Percentiles rank a stretch among this genome's conserved stretches.
phyloP scores from a whole-genome alignment of 192 early-diverging fungal species.

The Rhizophagus prolifer region DNA sequence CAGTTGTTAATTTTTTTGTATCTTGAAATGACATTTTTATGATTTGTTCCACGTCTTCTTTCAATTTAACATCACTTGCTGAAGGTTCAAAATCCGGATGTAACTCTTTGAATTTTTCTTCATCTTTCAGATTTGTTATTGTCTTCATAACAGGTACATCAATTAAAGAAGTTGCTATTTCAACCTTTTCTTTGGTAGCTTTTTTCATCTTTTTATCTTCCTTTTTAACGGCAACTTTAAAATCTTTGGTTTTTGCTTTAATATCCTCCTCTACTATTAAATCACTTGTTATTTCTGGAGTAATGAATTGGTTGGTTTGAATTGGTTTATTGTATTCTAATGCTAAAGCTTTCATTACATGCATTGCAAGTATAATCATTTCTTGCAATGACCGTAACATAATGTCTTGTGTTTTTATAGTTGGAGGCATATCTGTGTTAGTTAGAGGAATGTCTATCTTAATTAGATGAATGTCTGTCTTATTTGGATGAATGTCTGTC shows the following conservation, averaged over 20 bases:
- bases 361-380: background rate
- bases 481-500: too few species aligned
- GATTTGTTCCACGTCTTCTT: conserved; percentile 5
- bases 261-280: too few species aligned
- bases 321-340: background rate
- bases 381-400: background rate
- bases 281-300: too few species aligned
- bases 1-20: background rate
- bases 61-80: background rate
- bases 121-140: background rate
- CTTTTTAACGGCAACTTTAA: background rate
- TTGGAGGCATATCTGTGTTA: background rate
- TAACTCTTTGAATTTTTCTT: conserved; percentile 1
- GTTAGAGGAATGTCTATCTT: background rate
- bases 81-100: conserved; percentile 18
- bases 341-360: background rate
- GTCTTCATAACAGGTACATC: background rate
- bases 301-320: background rate
- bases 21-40: conserved; percentile 11
- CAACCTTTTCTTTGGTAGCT: background rate
- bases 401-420: background rate
- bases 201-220: background rate
- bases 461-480: too few species aligned
- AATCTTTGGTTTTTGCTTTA: background rate
- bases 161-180: background rate